Conservation (phyloP, 129 eudicot genomes). For the Centrapalus pauciflorus region DNA sequence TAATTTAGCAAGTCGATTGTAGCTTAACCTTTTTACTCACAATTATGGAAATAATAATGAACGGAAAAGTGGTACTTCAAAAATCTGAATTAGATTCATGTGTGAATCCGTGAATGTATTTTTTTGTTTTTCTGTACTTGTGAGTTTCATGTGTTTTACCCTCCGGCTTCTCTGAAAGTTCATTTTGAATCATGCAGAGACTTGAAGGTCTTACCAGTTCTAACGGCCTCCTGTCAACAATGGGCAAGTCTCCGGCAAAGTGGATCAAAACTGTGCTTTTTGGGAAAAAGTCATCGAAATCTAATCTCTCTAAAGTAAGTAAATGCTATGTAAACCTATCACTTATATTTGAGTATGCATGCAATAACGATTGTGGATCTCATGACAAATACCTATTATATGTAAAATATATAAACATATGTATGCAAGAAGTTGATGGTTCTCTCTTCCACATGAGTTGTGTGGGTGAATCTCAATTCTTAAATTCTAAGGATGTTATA, state of each 20-base stretch:
- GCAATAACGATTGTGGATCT: not conserved
- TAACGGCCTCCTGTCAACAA: conserved; percentile 11
- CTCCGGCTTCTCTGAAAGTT: conserved; percentile 6
- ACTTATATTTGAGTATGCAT: not conserved
- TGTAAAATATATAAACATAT: not conserved
- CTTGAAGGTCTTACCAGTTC: conserved; percentile 16
- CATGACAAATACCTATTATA: not conserved
- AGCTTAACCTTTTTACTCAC: not conserved
- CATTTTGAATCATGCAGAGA: conserved; percentile 20
- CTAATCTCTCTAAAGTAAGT: conserved; percentile 55
- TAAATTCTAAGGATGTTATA: no score
- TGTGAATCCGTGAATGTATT: not conserved
- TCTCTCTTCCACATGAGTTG: no score
- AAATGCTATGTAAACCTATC: not conserved
- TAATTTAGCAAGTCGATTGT: not conserved
- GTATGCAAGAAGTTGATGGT: not conserved
- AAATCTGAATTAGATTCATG: not conserved
- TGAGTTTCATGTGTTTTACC: not conserved
- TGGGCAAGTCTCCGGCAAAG: conserved; percentile 78
- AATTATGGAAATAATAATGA: not conserved
- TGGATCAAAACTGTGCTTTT: conserved; percentile 76
- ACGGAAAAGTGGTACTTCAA: not conserved
- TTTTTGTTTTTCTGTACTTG: not conserved
- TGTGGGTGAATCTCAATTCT: no score
- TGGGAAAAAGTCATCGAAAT: conserved; percentile 64